These are phyloP conservation scores for Emmonsia crescens DNA, from an alignment of 2,329 filamentous ascomycete genomes.

Conservation along the genomic window DNA sequence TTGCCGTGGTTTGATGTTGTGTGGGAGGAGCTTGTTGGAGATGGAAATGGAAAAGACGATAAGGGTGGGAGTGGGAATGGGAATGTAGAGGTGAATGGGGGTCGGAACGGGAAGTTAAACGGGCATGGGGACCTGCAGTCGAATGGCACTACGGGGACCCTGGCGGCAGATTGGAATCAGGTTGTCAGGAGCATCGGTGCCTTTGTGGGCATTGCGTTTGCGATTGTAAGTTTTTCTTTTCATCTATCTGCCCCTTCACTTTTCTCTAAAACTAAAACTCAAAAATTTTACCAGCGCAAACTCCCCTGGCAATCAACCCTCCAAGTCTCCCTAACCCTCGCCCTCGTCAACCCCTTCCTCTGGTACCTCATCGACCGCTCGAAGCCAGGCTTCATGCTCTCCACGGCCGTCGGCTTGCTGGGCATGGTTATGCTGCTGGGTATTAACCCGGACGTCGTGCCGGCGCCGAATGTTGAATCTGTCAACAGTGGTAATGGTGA, in stretches of 20 bases:
- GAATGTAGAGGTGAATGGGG: conserved; percentile 19
- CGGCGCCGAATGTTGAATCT: conserved; percentile 28
- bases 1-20: conserved; percentile 75
- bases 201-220: conserved; percentile 63
- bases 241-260: conserved; percentile 39
- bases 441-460: conserved; percentile 68
- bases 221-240: conserved; percentile 55
- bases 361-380: conserved; percentile 97
- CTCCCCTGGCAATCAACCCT: conserved; percentile 89
- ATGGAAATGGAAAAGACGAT: conserved; percentile 19
- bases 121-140: conserved; percentile 22
- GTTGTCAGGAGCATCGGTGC: conserved; percentile 58
- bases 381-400: conserved; percentile 70
- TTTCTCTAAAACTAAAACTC: neutral
- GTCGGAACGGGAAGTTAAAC: conserved; percentile 16
- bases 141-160: conserved; percentile 3
- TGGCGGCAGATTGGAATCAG: conserved; percentile 61
- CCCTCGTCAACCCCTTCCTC: conserved; percentile 80
- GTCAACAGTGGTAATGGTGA: conserved; percentile 1
- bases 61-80: conserved; percentile 15
- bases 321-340: conserved; percentile 82
- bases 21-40: conserved; percentile 49
- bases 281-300: conserved; percentile 50
- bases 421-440: conserved; percentile 66
- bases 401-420: conserved; percentile 58